Percentiles rank a stretch among this genome's conserved stretches.
These are phyloP conservation scores for Suillus placidus DNA, from an alignment of 768 basidiomycete species.

Conservation along the genomic window DNA sequence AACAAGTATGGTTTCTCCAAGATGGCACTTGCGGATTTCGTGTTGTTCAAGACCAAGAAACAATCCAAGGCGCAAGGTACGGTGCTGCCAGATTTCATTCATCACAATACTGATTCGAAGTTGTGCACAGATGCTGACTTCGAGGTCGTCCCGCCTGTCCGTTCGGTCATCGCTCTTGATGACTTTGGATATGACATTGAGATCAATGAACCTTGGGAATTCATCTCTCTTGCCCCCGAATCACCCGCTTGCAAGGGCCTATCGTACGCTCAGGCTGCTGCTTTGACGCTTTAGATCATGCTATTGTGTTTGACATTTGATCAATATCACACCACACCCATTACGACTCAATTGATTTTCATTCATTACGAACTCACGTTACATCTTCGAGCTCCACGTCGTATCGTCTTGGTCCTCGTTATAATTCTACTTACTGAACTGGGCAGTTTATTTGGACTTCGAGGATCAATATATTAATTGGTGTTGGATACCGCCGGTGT, in stretches of 20 bases:
- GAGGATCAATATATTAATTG: not conserved
- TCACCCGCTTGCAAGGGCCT: constrained; percentile 34
- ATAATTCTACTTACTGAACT: constrained; percentile 20
- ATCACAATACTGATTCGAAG: constrained; percentile 4
- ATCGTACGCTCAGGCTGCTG: constrained; percentile 35
- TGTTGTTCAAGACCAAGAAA: constrained; percentile 18
- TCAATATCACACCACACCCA: constrained; percentile 11
- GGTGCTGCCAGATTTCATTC: not conserved
- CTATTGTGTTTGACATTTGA: not conserved
- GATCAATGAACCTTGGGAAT: constrained; percentile 35
- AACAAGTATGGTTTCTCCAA: constrained; percentile 14
- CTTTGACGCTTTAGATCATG: constrained; percentile 22
- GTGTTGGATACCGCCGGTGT: not conserved
- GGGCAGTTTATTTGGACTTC: constrained; percentile 16
- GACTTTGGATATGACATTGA: constrained; percentile 23
- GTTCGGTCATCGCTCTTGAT: constrained; percentile 35
- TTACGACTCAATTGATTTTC: constrained; percentile 23
- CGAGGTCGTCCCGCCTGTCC: constrained; percentile 34
- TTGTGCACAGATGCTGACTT: constrained; percentile 25
- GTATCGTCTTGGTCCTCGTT: constrained; percentile 4
- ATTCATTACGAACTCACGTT: constrained; percentile 17
- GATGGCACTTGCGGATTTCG: constrained; percentile 31
- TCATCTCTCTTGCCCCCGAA: constrained; percentile 31
- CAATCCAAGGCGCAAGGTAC: not conserved
- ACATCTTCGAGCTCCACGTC: constrained; percentile 1